Percentiles rank a stretch among this genome's conserved stretches.
Evolutionary conservation across 2,329 filamentous ascomycete species (phyloP).

Genomic region (Beauveria asiatica): DNA sequence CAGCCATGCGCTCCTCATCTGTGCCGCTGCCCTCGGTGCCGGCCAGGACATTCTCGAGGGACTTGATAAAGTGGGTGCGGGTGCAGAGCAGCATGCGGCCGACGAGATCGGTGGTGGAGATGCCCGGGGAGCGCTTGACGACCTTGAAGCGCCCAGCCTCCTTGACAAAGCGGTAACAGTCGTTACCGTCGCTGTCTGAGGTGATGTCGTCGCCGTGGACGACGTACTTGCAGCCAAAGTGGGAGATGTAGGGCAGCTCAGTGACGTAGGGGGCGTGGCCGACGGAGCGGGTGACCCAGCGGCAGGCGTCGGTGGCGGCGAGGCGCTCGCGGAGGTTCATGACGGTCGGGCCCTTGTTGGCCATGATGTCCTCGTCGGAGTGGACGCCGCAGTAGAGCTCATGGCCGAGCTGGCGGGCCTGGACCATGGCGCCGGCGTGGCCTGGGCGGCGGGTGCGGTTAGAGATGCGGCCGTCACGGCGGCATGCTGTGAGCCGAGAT

Average conservation of each 20-base stretch:
- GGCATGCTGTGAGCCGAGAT: neutral
- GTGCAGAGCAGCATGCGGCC: constrained; percentile 96
- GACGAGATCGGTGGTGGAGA: constrained; percentile 96
- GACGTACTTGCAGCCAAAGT: constrained; percentile 92
- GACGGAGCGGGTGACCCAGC: constrained; percentile 83
- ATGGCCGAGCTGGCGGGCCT: constrained; percentile 82
- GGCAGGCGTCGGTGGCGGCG: constrained; percentile 85
- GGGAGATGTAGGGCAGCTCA: constrained; percentile 82
- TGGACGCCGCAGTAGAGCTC: constrained; percentile 91
- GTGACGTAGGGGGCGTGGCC: constrained; percentile 91
- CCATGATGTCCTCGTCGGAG: constrained; percentile 88
- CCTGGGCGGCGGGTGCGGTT: constrained; percentile 39
- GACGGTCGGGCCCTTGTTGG: constrained; percentile 96
- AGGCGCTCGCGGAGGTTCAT: constrained; percentile 89
- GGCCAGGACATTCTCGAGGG: constrained; percentile 57
- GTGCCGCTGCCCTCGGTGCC: constrained; percentile 67
- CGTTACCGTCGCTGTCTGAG: constrained; percentile 83
- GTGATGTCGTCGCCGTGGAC: constrained; percentile 97
- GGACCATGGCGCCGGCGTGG: constrained; percentile 93
- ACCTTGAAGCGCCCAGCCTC: constrained; percentile 89
- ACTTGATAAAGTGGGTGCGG: constrained; percentile 85
- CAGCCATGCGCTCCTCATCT: constrained; percentile 53
- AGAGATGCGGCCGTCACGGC: neutral
- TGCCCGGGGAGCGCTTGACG: constrained; percentile 90
- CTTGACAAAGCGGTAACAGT: constrained; percentile 98